Percentiles rank a stretch among this genome's conserved stretches.
phyloP scores from a whole-genome alignment of 169 alveolate species.

The Plasmodium cynomolgi region DNA sequence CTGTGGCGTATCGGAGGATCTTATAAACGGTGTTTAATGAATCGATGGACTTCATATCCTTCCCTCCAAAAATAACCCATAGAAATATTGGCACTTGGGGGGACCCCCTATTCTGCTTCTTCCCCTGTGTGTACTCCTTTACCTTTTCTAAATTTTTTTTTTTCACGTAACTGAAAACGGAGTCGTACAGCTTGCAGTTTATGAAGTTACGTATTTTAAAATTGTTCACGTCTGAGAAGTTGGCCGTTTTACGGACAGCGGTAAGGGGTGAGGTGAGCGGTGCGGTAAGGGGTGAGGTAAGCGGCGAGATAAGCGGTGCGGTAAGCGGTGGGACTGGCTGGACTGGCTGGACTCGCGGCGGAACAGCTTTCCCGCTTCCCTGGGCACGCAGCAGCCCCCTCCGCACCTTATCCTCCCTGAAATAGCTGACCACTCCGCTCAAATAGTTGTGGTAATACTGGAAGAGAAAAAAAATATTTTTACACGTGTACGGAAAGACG shows the following conservation, averaged over 20 bases:
- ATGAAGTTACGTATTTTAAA: constrained; percentile 48
- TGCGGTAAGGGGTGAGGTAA: background rate
- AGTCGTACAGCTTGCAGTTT: constrained; percentile 36
- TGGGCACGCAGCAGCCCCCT: background rate
- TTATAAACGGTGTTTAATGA: constrained; percentile 58
- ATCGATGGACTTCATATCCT: constrained; percentile 73
- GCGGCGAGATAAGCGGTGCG: background rate
- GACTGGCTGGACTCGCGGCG: background rate
- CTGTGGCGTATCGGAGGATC: constrained; percentile 63
- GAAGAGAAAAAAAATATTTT: constrained; percentile 45
- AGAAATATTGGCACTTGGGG: constrained; percentile 32
- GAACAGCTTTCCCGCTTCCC: background rate
- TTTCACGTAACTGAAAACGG: constrained; percentile 22
- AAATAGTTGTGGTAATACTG: constrained; percentile 50
- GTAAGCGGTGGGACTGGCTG: background rate
- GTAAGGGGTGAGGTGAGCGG: background rate
- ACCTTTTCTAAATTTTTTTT: constrained; percentile 33
- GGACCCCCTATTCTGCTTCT: background rate
- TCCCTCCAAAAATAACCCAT: constrained; percentile 74
- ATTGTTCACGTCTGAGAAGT: constrained; percentile 4
- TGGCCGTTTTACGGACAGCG: too few relatives aligned
- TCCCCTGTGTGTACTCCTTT: constrained; percentile 11
- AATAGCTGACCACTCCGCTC: background rate
- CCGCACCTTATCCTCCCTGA: background rate
- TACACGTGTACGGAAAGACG: constrained; percentile 39